phyloP scores from a whole-genome alignment of 257 asterid genomes.

The Jacaranda mimosifolia region DNA sequence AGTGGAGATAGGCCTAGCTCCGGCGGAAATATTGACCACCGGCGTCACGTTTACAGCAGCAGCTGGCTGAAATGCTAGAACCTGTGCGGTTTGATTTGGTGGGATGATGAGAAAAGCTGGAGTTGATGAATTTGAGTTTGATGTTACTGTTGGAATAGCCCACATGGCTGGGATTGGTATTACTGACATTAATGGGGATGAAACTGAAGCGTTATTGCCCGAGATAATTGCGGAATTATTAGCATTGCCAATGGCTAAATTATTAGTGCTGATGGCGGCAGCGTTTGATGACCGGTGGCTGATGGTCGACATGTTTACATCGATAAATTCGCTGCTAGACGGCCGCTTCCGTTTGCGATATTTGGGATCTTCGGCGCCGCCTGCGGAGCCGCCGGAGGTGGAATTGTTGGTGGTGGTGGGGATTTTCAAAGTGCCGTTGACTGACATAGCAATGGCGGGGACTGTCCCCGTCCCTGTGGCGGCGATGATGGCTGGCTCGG shows the following conservation, averaged over 20 bases:
- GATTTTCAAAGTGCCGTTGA: slow-evolving; percentile 67
- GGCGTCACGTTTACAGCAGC: slow-evolving; percentile 43
- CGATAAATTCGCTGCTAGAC: slow-evolving; percentile 37
- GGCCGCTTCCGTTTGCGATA: slow-evolving; percentile 52
- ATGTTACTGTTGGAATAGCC: slow-evolving; percentile 52
- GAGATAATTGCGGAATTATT: slow-evolving; percentile 45
- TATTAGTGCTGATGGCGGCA: slow-evolving; percentile 12
- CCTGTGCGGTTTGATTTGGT: slow-evolving; percentile 59
- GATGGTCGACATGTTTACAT: slow-evolving; percentile 27
- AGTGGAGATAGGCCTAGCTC: slow-evolving; percentile 50
- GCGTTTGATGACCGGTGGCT: slow-evolving; percentile 18
- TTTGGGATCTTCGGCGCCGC: slow-evolving; percentile 8
- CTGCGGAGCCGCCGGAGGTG: slow-evolving; percentile 1
- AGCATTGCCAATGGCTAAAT: slow-evolving; percentile 22
- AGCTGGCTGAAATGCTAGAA: slow-evolving; percentile 54
- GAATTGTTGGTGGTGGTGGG: slow-evolving; percentile 48
- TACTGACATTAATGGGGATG: slow-evolving; percentile 70
- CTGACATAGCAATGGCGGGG: slow-evolving; percentile 76
- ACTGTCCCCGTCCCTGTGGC: slow-evolving; percentile 80
- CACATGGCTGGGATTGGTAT: slow-evolving; percentile 55
- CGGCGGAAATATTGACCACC: slow-evolving; percentile 45
- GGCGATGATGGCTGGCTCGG: slow-evolving; percentile 73
- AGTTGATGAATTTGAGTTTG: slow-evolving; percentile 42
- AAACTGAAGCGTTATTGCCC: slow-evolving; percentile 44
- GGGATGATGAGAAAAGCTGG: slow-evolving; percentile 58